phyloP scores from a whole-genome alignment of 2,329 filamentous ascomycete species.

The Penicillium sp. region DNA sequence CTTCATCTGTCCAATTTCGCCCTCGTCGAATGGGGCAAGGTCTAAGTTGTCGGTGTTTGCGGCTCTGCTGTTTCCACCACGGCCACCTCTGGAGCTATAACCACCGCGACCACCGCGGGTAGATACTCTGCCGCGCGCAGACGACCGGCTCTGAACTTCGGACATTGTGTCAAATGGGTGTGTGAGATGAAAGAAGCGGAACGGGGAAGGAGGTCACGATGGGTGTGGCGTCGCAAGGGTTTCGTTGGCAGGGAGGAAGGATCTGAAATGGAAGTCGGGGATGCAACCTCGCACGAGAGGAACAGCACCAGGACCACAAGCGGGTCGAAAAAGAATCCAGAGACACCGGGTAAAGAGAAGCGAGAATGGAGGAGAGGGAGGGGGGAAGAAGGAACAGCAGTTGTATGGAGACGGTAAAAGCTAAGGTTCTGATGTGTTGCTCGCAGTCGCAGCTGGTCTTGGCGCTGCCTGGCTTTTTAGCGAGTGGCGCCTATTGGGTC shows the following conservation, averaged over 20 bases:
- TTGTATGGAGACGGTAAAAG: conserved; percentile 32
- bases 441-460: conserved; percentile 28
- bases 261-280: conserved; percentile 30
- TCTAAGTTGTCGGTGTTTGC: conserved; percentile 74
- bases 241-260: conserved; percentile 32
- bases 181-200: conserved; percentile 32
- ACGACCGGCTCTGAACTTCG: conserved; percentile 84
- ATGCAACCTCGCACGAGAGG: conserved; percentile 44
- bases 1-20: conserved; percentile 89
- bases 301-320: conserved; percentile 40
- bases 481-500: conserved; percentile 34
- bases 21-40: conserved; percentile 71
- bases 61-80: conserved; percentile 66
- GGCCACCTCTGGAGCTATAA: conserved; percentile 68
- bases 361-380: conserved; percentile 22
- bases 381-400: conserved; percentile 23
- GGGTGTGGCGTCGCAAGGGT: conserved; percentile 27
- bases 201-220: conserved; percentile 30
- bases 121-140: conserved; percentile 86
- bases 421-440: conserved; percentile 33
- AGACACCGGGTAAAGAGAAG: conserved; percentile 22
- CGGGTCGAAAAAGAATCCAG: conserved; percentile 31
- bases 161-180: conserved; percentile 68
- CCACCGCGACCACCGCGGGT: conserved; percentile 81
- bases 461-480: conserved; percentile 33